Conservation (phyloP, 371 early-diverging fungal genomes). For the Catenaria anguillulae region DNA sequence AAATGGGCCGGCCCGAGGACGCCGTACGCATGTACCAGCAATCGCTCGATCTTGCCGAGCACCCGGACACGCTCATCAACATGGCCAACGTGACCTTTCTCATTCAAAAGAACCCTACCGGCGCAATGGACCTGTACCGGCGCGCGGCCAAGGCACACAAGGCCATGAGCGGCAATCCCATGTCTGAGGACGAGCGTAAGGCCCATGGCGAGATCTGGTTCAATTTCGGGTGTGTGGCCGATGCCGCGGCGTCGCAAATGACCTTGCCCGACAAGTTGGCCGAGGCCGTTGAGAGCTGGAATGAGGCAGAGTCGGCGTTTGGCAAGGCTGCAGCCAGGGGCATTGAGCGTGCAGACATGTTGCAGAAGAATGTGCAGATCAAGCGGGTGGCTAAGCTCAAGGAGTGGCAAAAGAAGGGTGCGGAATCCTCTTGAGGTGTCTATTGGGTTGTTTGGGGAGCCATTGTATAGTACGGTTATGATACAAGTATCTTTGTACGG, state of each 20-base stretch:
- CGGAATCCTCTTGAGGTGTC: too few species aligned
- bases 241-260: background rate
- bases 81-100: background rate
- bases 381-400: too few species aligned
- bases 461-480: too few species aligned
- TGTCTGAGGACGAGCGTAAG: background rate
- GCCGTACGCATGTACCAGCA: background rate
- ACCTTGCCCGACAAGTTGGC: too few species aligned
- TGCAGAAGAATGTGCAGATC: too few species aligned
- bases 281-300: too few species aligned
- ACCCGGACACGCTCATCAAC: constrained; percentile 1
- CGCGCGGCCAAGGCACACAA: background rate
- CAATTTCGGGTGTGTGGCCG: background rate
- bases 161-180: background rate
- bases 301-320: too few species aligned
- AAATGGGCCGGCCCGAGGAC: background rate
- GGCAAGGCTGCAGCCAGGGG: too few species aligned
- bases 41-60: background rate
- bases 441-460: too few species aligned
- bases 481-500: too few species aligned
- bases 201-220: background rate
- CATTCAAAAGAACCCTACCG: background rate
- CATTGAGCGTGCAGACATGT: too few species aligned
- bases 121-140: background rate
- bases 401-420: too few species aligned